Evolutionary conservation across 306 rosid genomes (phyloP).

Genomic region (Sophora flavescens): DNA sequence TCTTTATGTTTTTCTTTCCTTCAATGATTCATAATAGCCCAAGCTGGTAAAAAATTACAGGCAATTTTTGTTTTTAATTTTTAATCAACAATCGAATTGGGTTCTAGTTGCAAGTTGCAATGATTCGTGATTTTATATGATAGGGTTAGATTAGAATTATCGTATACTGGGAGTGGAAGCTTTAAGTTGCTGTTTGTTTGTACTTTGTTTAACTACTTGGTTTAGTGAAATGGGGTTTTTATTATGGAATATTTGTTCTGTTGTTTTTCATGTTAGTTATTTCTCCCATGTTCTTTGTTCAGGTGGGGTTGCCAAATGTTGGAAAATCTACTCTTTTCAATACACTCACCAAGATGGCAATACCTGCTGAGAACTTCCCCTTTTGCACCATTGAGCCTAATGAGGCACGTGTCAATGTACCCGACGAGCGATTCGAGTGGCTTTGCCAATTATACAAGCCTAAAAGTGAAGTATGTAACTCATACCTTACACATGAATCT

Average conservation of each 20-base stretch:
- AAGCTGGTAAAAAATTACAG: too few relatives aligned
- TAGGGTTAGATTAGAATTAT: neutral
- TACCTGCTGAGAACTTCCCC: constrained; percentile 99
- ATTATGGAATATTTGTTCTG: neutral
- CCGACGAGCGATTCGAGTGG: constrained; percentile 98
- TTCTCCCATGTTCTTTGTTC: constrained; percentile 31
- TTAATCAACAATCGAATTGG: too few relatives aligned
- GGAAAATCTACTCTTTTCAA: constrained; percentile 97
- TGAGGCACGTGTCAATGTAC: constrained; percentile 93
- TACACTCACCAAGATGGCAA: constrained; percentile 88
- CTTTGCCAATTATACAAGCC: constrained; percentile 92
- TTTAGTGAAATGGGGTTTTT: neutral
- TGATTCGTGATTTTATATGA: constrained; percentile 7
- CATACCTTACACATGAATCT: neutral
- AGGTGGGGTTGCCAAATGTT: constrained; percentile 99
- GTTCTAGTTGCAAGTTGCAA: neutral
- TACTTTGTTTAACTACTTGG: constrained; percentile 11
- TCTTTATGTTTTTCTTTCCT: neutral
- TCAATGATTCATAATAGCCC: too few relatives aligned
- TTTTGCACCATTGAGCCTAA: constrained; percentile 99
- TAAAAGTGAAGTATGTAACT: constrained; percentile 81
- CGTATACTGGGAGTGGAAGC: neutral
- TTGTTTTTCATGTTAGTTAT: constrained; percentile 31
- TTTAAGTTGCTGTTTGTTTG: constrained; percentile 1
- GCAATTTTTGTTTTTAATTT: too few relatives aligned